A percentile compares a stretch with the other conserved stretches of the same genome.
Evolutionary conservation across 73 alveolate genomes (phyloP).

Genomic region (Tetrahymena borealis): DNA sequence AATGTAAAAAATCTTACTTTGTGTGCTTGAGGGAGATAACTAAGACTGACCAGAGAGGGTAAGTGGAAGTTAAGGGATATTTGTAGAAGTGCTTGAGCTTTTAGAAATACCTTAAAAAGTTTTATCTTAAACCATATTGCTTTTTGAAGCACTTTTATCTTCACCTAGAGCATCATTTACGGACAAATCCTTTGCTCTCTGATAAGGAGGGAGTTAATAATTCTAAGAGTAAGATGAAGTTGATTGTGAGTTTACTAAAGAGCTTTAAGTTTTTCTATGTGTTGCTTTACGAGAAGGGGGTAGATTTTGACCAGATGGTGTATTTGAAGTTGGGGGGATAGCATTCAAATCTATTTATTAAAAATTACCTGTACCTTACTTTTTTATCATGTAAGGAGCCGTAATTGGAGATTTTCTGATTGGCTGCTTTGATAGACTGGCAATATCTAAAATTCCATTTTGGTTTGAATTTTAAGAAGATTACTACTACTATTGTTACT

Average conservation of each 20-base stretch:
- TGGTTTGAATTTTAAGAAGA: not conserved
- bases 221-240: not conserved
- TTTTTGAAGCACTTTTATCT: not conserved
- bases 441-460: not conserved
- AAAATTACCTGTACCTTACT: not conserved
- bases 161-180: not conserved
- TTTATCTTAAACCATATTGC: not conserved
- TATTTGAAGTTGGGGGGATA: not conserved
- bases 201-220: not conserved
- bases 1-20: not conserved
- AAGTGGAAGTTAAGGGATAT: not conserved
- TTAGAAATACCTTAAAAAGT: not conserved
- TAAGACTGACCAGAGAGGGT: not conserved
- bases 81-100: not conserved
- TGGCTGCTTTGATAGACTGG: not conserved
- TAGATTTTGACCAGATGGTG: not conserved
- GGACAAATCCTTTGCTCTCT: not conserved
- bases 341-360: not conserved
- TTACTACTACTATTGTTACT: not conserved
- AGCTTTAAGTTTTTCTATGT: not conserved
- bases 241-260: not conserved
- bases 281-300: not conserved
- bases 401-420: not conserved
- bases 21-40: too few relatives aligned
- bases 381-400: not conserved